These are phyloP conservation scores for Oxalis stricta DNA, from an alignment of 441 rosid genomes.

Conservation along the genomic window DNA sequence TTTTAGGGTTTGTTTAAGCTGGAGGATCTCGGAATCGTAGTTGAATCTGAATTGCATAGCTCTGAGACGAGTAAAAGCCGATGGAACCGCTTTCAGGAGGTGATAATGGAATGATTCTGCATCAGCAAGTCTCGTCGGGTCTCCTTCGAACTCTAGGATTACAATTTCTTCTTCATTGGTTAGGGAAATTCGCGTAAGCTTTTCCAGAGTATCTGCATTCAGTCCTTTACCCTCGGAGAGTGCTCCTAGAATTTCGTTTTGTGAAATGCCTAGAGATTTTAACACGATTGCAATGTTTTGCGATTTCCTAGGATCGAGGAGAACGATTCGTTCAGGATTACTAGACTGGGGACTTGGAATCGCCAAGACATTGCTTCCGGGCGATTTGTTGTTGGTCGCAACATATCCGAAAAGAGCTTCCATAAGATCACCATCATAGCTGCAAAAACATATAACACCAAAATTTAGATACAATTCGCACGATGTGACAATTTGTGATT, in stretches of 20 bases:
- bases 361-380: conserved; percentile 13
- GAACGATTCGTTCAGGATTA: conserved; percentile 28
- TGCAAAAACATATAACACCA: conserved; percentile 13
- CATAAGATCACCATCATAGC: conserved; percentile 85
- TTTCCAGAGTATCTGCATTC: conserved; percentile 54
- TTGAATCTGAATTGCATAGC: conserved; percentile 62
- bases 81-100: conserved; percentile 61
- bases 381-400: conserved; percentile 44
- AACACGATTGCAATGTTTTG: conserved; percentile 74
- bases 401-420: conserved; percentile 88
- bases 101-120: conserved; percentile 67
- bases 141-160: conserved; percentile 47
- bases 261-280: conserved; percentile 50
- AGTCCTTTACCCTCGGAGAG: conserved; percentile 47
- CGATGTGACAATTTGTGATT: not conserved
- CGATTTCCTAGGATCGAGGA: conserved; percentile 66
- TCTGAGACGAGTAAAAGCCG: conserved; percentile 48
- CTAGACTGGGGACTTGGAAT: conserved; percentile 11
- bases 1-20: conserved; percentile 35
- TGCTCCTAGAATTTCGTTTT: conserved; percentile 37
- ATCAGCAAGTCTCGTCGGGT: conserved; percentile 42
- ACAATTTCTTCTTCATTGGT: conserved; percentile 52
- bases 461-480: too few relatives aligned
- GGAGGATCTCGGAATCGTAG: conserved; percentile 43
- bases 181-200: conserved; percentile 57